Base-by-base conservation (phyloP, 306 rosid species). In the Medicago lupulina region DNA sequence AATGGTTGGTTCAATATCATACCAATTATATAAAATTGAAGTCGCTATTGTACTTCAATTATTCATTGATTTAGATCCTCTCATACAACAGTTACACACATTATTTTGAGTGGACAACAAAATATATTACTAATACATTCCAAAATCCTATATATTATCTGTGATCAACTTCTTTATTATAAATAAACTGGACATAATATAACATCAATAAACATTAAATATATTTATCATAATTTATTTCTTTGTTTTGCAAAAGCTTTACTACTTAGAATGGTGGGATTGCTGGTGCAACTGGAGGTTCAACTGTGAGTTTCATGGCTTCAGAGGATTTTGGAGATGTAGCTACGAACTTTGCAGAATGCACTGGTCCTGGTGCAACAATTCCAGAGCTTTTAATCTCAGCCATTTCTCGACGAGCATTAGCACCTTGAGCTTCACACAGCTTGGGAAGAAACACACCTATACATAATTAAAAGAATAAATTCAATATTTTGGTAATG, bases 401-500 rank as follows among this genome's bases (percentile, higher is more conserved):
- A 2, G 93, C 84, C 96, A 93, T 84, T 77, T 61, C 82, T 62
- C 92, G 25, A 6, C 93, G 83, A 9, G 46, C 80, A 68, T 83
- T 84, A 18, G 10, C 80, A 17, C 84, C 86, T 76, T 81, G 68
- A 76, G 85, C 91, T 75, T 89, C 93, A 65, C 98, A 93, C 16
- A 93, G 17, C 65, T 83, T 91, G 4, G 97, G 98, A 78, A 93
- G 97, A 85, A 89, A 91, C 54, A 93, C 97, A 36, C 98, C 97
- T 92, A 60, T 10, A 9, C 4, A 19, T 44, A 50, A 6, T 13
- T 13, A 46, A 46, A 46, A 1, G 10, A 40, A 4, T 3, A 3
- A 34, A 34, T 34, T 34, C 38, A 34, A 34, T 34, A 4, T 34
- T 34, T 34, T 34, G 7, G 38, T 28, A 28, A 28, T 28, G 31